A percentile compares a stretch with the other conserved stretches of the same genome.
These are phyloP conservation scores for Myrica gale DNA, from an alignment of 306 rosid genomes.

Conservation along the genomic window DNA sequence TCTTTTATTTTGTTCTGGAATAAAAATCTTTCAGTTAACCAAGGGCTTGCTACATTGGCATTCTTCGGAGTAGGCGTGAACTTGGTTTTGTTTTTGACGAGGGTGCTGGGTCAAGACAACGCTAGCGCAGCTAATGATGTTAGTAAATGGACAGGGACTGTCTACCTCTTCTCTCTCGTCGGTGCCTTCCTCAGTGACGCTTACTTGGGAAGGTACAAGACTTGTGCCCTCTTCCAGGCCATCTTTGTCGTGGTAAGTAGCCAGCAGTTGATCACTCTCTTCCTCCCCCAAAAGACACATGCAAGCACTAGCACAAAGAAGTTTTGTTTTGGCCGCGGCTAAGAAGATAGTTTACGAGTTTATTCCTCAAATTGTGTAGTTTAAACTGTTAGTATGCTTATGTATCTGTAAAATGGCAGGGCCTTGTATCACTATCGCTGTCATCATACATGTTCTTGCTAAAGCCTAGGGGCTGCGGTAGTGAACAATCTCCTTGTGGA, in stretches of 20 bases:
- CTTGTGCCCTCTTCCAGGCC: slow-evolving; percentile 67
- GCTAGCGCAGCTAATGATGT: slow-evolving; percentile 77
- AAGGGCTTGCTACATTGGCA: slow-evolving; percentile 80
- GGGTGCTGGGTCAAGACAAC: slow-evolving; percentile 74
- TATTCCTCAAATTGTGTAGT: too few relatives aligned
- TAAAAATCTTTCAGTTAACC: slow-evolving; percentile 48
- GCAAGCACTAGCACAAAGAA: too few relatives aligned
- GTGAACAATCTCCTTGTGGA: slow-evolving; percentile 45
- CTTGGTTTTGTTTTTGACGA: slow-evolving; percentile 60
- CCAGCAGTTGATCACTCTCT: not conserved
- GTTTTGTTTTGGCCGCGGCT: too few relatives aligned
- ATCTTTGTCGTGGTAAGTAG: slow-evolving; percentile 64
- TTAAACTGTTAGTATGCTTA: not conserved
- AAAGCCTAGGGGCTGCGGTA: slow-evolving; percentile 68
- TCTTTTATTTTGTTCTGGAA: not conserved
- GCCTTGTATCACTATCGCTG: slow-evolving; percentile 53
- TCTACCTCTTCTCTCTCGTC: slow-evolving; percentile 71
- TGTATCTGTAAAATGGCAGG: slow-evolving; percentile 36
- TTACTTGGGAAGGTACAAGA: slow-evolving; percentile 71
- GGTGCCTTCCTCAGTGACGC: slow-evolving; percentile 88
- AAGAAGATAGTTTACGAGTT: too few relatives aligned
- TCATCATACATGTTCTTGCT: slow-evolving; percentile 55
- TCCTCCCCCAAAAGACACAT: too few relatives aligned
- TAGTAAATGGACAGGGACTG: slow-evolving; percentile 85
- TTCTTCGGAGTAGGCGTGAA: slow-evolving; percentile 86